phyloP scores from a whole-genome alignment of 805 yeast species.

The Huiozyma naganishii region DNA sequence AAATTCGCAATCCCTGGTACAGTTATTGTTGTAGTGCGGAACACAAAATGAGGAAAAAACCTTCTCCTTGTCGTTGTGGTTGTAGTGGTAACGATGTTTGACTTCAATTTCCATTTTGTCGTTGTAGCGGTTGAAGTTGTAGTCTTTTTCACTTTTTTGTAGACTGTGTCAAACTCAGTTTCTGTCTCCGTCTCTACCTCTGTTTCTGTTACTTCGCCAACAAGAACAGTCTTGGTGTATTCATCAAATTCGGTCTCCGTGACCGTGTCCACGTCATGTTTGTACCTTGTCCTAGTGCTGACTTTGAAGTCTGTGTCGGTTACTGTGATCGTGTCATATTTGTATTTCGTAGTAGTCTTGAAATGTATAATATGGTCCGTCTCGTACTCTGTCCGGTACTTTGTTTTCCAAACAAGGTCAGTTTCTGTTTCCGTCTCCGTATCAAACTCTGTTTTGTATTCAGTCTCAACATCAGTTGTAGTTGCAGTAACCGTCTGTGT shows the following conservation, averaged over 20 bases:
- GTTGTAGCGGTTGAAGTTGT: constrained; percentile 17
- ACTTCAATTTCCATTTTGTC: constrained; percentile 9
- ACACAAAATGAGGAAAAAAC: too few species aligned
- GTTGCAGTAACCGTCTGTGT: constrained; percentile 5
- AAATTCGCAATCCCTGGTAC: too few species aligned
- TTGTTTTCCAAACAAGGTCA: constrained; percentile 4
- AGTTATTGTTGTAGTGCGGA: too few species aligned
- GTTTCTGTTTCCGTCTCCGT: constrained; percentile 8
- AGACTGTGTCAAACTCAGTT: constrained; percentile 6
- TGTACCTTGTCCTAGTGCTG: constrained; percentile 12
- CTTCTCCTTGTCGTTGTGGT: too few species aligned
- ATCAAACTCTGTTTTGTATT: constrained; percentile 4
- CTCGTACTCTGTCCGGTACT: constrained; percentile 6
- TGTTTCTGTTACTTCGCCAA: constrained; percentile 1
- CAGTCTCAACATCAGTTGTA: constrained; percentile 2
- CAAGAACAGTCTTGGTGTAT: constrained; percentile 1
- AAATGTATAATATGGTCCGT: constrained; percentile 9
- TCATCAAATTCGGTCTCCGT: constrained; percentile 18
- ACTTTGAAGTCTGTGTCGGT: constrained; percentile 16
- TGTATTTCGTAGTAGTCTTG: constrained; percentile 19
- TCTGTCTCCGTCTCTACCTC: constrained; percentile 8
- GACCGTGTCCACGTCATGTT: constrained; percentile 10
- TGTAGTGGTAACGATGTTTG: background rate
- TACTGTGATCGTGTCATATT: constrained; percentile 21
- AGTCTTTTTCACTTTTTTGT: constrained; percentile 6